phyloP scores from a whole-genome alignment of 176 grass and related monocot genomes.

The Triticum timopheevii region DNA sequence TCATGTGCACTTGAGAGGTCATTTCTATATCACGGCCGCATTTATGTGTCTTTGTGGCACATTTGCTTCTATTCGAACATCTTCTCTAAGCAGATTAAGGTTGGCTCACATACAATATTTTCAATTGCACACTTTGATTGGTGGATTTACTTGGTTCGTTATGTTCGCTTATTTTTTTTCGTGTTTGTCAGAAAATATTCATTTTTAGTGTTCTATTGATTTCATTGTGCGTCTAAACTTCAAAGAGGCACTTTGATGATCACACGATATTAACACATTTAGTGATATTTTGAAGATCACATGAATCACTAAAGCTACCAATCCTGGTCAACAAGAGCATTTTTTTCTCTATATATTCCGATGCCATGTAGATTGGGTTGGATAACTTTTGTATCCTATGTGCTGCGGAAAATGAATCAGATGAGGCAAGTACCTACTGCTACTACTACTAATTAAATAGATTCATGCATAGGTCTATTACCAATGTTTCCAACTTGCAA shows the following conservation, averaged over 20 bases:
- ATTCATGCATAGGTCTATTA: no score
- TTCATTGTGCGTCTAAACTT: no score
- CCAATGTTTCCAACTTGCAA: no score
- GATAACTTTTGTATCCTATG: neutral
- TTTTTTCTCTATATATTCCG: neutral
- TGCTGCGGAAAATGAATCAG: neutral
- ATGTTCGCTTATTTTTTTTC: slow-evolving; percentile 4
- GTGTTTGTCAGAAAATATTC: slow-evolving; percentile 22
- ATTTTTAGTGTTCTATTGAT: slow-evolving; percentile 7
- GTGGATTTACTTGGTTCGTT: neutral
- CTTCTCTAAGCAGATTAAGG: slow-evolving; percentile 98
- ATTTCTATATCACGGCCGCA: slow-evolving; percentile 93
- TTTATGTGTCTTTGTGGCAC: slow-evolving; percentile 98
- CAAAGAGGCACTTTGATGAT: no score
- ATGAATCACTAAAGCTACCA: neutral
- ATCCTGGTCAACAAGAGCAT: neutral
- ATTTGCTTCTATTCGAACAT: slow-evolving; percentile 99
- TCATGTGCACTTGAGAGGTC: slow-evolving; percentile 98
- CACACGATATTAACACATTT: no score
- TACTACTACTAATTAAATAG: no score
- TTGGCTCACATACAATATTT: slow-evolving; percentile 33
- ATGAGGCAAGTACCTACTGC: no score
- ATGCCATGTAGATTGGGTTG: neutral
- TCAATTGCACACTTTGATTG: neutral
- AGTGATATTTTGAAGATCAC: no score